These are phyloP conservation scores for Jatropha multifida DNA, from an alignment of 441 rosid genomes.

Conservation along the genomic window DNA sequence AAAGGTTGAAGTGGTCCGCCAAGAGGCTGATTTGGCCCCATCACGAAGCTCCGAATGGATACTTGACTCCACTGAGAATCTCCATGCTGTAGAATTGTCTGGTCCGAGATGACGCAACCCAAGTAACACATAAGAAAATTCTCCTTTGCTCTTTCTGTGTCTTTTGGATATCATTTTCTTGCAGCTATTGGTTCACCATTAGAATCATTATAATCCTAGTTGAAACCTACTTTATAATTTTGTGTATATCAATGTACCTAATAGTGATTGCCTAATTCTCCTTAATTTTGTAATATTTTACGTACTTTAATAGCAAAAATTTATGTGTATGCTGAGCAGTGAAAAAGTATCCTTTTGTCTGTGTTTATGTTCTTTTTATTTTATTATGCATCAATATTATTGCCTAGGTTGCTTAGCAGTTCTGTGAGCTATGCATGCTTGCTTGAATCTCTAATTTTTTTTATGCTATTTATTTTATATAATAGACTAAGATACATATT, in stretches of 20 bases:
- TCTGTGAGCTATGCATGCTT: not conserved
- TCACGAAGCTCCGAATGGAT: slow-evolving; percentile 57
- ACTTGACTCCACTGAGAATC: slow-evolving; percentile 58
- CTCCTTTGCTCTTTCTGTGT: slow-evolving; percentile 4
- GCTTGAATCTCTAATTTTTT: too few species aligned
- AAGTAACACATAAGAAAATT: slow-evolving; percentile 1
- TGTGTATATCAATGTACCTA: slow-evolving; percentile 24
- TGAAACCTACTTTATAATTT: slow-evolving; percentile 11
- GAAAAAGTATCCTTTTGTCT: not conserved
- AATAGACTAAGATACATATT: too few species aligned
- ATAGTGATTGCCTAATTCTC: not conserved
- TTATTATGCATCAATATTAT: too few species aligned
- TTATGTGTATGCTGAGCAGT: slow-evolving; percentile 4
- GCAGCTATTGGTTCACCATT: not conserved
- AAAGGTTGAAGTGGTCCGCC: slow-evolving; percentile 70
- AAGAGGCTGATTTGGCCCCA: slow-evolving; percentile 52
- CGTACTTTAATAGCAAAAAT: not conserved
- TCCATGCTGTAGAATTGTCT: slow-evolving; percentile 65
- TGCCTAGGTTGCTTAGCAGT: too few species aligned
- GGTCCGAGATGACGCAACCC: slow-evolving; percentile 52
- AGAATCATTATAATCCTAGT: not conserved
- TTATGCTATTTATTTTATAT: too few species aligned
- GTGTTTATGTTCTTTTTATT: not conserved
- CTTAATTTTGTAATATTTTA: slow-evolving; percentile 7
- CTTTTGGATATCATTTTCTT: not conserved